Conservation (phyloP, 2,329 filamentous ascomycete genomes). For the Pseudopithomyces maydicus region DNA sequence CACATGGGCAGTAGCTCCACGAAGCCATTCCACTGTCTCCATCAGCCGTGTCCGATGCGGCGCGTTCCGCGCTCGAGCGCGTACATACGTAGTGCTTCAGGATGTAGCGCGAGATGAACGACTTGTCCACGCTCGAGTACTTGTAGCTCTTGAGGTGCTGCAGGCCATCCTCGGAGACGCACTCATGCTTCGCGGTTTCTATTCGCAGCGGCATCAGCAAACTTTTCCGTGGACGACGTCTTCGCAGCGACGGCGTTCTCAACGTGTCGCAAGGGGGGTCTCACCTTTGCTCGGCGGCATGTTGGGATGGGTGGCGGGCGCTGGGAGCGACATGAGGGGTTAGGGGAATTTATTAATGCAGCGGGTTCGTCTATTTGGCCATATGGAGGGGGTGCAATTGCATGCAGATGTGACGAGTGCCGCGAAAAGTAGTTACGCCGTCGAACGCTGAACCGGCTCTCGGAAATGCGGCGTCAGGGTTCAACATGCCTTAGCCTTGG, state of each 20-base stretch:
- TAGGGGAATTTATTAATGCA: constrained; percentile 27
- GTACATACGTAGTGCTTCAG: constrained; percentile 87
- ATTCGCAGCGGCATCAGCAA: constrained; percentile 19
- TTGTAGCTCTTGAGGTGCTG: constrained; percentile 94
- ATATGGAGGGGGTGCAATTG: constrained; percentile 13
- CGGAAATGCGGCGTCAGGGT: constrained; percentile 1
- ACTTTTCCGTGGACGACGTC: background rate
- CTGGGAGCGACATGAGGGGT: constrained; percentile 42
- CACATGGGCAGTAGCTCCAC: constrained; percentile 92
- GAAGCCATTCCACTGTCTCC: constrained; percentile 87
- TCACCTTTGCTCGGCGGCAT: constrained; percentile 46
- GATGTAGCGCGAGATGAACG: constrained; percentile 89
- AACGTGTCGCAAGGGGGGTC: constrained; percentile 4
- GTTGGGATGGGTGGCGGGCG: constrained; percentile 41
- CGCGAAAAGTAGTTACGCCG: constrained; percentile 3
- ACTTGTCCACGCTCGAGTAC: constrained; percentile 97
- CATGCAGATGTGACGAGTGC: constrained; percentile 7
- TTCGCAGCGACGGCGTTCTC: background rate
- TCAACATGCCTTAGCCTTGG: background rate
- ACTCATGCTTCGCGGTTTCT: constrained; percentile 70
- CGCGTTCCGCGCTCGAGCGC: constrained; percentile 5
- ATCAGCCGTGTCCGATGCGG: constrained; percentile 25
- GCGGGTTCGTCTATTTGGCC: constrained; percentile 10
- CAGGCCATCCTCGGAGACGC: constrained; percentile 86
- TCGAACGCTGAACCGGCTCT: constrained; percentile 3